Evolutionary conservation across 2,329 filamentous ascomycete genomes (phyloP).

Genomic region (Aureobasidium sp.): DNA sequence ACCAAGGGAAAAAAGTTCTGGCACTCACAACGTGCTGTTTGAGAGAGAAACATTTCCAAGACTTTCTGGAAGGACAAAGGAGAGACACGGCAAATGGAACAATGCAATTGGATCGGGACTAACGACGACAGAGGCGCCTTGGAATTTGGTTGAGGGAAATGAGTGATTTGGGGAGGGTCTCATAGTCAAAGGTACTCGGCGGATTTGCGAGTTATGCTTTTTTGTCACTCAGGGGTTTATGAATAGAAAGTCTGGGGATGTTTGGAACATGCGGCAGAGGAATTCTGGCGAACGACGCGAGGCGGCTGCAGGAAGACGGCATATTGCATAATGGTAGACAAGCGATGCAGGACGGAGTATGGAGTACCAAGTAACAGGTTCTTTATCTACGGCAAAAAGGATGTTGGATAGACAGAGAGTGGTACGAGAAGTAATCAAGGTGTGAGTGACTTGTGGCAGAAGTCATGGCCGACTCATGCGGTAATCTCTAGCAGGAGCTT

Average conservation of each 20-base stretch:
- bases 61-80: not conserved
- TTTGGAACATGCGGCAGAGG: not conserved
- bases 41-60: not conserved
- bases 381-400: not conserved
- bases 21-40: not conserved
- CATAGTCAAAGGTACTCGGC: not conserved
- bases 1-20: not conserved
- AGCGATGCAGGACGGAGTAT: not conserved
- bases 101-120: not conserved
- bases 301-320: not conserved
- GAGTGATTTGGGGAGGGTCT: not conserved
- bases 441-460: not conserved
- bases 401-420: not conserved
- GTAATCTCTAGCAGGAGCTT: not conserved
- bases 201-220: constrained; percentile 2
- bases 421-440: not conserved
- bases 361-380: not conserved
- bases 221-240: constrained; percentile 7
- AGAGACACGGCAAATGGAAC: not conserved
- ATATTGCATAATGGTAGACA: not conserved
- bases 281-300: not conserved
- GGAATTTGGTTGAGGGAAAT: constrained; percentile 9
- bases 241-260: constrained; percentile 6
- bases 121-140: constrained; percentile 1
- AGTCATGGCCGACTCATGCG: not conserved